phyloP scores from a whole-genome alignment of 805 yeast genomes.

The Saturnispora dispora region DNA sequence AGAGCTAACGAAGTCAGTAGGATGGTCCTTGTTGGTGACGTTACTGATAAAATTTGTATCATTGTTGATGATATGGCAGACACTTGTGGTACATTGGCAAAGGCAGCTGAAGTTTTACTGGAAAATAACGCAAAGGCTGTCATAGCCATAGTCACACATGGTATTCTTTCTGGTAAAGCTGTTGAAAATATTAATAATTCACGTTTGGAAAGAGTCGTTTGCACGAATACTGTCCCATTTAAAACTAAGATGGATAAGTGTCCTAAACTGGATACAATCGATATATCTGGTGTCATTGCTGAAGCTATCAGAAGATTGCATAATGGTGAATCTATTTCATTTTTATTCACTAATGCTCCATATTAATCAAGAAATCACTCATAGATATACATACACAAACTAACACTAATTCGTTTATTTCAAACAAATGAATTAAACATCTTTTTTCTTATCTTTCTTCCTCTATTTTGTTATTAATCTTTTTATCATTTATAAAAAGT shows the following conservation, averaged over 20 bases:
- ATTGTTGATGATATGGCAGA: slow-evolving; percentile 88
- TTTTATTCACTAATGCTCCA: slow-evolving; percentile 64
- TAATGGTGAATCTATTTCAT: slow-evolving; percentile 79
- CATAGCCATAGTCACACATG: slow-evolving; percentile 78
- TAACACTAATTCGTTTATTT: not conserved
- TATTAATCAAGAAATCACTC: slow-evolving; percentile 14
- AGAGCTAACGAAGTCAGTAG: slow-evolving; percentile 75
- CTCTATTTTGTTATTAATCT: not conserved
- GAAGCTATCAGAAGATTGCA: slow-evolving; percentile 80
- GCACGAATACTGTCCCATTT: slow-evolving; percentile 76
- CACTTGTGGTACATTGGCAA: slow-evolving; percentile 78
- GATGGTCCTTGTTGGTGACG: slow-evolving; percentile 85
- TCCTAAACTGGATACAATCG: slow-evolving; percentile 58
- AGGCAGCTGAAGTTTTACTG: slow-evolving; percentile 68
- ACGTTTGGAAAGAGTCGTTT: slow-evolving; percentile 57
- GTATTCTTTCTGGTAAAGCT: slow-evolving; percentile 69
- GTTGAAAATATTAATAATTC: slow-evolving; percentile 61
- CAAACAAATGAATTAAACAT: not conserved
- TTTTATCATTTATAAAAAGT: not conserved
- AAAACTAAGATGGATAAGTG: slow-evolving; percentile 51
- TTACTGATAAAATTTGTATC: slow-evolving; percentile 61
- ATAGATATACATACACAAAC: not conserved
- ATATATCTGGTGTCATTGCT: slow-evolving; percentile 65
- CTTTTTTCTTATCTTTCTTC: not conserved
- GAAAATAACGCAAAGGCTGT: slow-evolving; percentile 64